Evolutionary conservation across 495 filamentous ascomycete genomes (phyloP), one percentile per base, ranked within the genome.

Genomic region (Emericellopsis terricola): DNA sequence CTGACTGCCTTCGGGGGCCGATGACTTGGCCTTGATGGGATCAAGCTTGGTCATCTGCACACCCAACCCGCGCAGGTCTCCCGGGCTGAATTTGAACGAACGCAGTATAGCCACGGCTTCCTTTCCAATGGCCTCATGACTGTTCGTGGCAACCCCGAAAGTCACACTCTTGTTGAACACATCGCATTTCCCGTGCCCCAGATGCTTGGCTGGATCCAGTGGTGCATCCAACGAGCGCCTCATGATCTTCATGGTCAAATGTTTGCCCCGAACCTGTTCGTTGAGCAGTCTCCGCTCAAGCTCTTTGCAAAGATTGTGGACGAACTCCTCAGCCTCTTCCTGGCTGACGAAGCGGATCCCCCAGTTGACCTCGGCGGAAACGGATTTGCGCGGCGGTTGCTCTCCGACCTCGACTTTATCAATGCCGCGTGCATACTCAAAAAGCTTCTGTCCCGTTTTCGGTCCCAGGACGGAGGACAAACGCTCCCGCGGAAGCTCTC

Each of bases 331-430:
- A 0, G 81, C 83, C 51, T 97, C 87, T 5, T 69, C 70, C 39
- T 93, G 82, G 30, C 68, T 89, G 36, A 81, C 72, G 44, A 97
- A 97, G 19, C 89, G 74, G 34, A 97, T 89, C 2, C 89, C 89
- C 91, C 91, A 97, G 45, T 94, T 97, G 38, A 97, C 82, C 40
- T 96, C 86, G 0, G 86, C 87, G 1, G 86, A 93, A 9, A 96
- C 81, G 0, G 86, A 94, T 48, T 94, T 94, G 21, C 89, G 70
- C 10, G 64, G 56, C 6, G 59, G 59, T 48, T 85, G 77, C 29
- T 84, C 78, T 20, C 89, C 89, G 18, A 96, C 82, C 52, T 92
- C 86, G 0, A 72, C 62, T 28, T 67, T 62, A 52, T 97, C 91
- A 34, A 96, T 82, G 1, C 89, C 89, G 10, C 85, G 72, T 18